Percentiles rank a stretch among this genome's conserved stretches.
Evolutionary conservation across 768 basidiomycete genomes (phyloP).

Genomic region (Kondoa subrosea): DNA sequence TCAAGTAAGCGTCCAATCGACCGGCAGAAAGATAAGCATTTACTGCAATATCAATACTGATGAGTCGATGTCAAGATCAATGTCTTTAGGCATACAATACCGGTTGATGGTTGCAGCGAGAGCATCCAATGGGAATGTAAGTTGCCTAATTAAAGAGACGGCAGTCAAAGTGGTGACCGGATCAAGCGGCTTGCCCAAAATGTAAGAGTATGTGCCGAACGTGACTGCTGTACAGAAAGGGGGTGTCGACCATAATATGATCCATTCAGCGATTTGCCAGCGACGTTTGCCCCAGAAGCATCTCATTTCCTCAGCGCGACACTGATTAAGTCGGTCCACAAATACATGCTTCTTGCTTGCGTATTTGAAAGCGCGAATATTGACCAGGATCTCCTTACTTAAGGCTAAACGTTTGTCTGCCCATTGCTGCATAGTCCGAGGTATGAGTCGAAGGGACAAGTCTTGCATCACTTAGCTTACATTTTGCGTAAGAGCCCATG

Average conservation of each 20-base stretch:
- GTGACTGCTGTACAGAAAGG: not conserved
- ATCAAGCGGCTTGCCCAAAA: not conserved
- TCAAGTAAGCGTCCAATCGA: not conserved
- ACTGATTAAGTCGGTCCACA: not conserved
- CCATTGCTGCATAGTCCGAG: too few relatives aligned
- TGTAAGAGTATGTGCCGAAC: not conserved
- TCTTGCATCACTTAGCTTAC: too few relatives aligned
- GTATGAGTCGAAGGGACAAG: too few relatives aligned
- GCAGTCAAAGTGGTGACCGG: not conserved
- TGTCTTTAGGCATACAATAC: too few relatives aligned
- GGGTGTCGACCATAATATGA: not conserved
- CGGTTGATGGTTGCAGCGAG: not conserved
- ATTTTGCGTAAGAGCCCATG: not conserved
- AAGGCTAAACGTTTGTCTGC: not conserved
- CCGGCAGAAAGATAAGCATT: not conserved
- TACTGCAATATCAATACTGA: too few relatives aligned
- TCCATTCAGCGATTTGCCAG: not conserved
- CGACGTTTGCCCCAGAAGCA: not conserved
- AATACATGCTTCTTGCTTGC: not conserved
- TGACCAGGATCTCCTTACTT: not conserved
- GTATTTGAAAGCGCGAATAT: not conserved
- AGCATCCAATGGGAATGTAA: not conserved
- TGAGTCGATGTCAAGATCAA: too few relatives aligned
- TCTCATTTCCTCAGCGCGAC: not conserved
- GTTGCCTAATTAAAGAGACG: not conserved